Percentiles rank a stretch among this genome's conserved stretches.
Evolutionary conservation across 176 grass and related monocot species (phyloP).

Genomic region (Oryza australiensis): DNA sequence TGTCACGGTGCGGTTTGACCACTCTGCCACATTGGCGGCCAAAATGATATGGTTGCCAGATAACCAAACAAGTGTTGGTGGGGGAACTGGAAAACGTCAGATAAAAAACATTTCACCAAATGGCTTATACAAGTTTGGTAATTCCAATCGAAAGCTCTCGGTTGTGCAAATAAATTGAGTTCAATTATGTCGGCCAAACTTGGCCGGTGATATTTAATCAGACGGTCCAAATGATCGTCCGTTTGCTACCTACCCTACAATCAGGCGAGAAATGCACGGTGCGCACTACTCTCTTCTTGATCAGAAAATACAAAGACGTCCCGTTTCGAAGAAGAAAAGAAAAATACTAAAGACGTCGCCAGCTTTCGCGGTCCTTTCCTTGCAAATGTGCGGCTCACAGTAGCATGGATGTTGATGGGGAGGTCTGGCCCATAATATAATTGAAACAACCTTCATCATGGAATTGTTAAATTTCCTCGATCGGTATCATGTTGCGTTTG

Average conservation of each 20-base stretch:
- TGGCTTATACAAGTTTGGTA: background rate
- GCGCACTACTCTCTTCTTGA: background rate
- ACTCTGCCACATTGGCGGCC: background rate
- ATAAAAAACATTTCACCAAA: background rate
- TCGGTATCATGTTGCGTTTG: background rate
- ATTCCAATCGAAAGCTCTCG: background rate
- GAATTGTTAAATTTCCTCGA: background rate
- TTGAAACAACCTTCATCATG: background rate
- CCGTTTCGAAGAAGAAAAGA: background rate
- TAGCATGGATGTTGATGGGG: background rate
- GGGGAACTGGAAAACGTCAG: background rate
- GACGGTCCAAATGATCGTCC: background rate
- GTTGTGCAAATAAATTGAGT: background rate
- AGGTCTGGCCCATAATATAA: background rate
- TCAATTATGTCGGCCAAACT: background rate
- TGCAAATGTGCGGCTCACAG: background rate
- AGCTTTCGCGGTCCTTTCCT: conserved; percentile 16
- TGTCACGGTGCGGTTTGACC: conserved; percentile 23
- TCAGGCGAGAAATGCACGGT: conserved; percentile 21
- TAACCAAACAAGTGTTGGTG: background rate
- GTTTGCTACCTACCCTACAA: background rate
- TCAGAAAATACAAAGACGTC: background rate
- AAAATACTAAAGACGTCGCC: background rate
- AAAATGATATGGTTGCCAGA: background rate
- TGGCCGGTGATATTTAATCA: conserved; percentile 2